Base-by-base conservation (phyloP, 257 asterid genomes). In the Linderniella brevidens region DNA sequence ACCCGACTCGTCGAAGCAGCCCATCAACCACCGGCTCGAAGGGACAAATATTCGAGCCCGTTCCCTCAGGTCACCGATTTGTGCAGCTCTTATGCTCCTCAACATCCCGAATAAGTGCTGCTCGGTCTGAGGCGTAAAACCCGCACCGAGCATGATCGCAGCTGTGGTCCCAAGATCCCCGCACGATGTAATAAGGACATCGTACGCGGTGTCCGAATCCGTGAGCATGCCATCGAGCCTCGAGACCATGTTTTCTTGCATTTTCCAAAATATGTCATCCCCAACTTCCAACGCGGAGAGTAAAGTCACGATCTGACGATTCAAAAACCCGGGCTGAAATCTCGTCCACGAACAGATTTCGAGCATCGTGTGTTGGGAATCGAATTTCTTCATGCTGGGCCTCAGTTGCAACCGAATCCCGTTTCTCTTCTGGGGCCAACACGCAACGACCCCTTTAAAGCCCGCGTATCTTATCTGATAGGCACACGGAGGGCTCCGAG, bases 301-400 rank as follows among this genome's bases (percentile, higher is more conserved):
- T 13, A 85, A 76, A 9, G 92, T 78, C 45, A 90, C 37, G 47
- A 90, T 85, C 66, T 90, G 96, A 17, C 96, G 65, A 62, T 90
- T 85, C 55, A 90, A 69, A 56, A 85, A 90, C 35, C 94, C 98
- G 5, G 96, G 86, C 70, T 80, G 96, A 56, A 75, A 79, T 36
- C 86, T 62, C 11, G 88, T 70, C 98, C 98, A 90, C 12, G 94
- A 78, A 68, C 96, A 90, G 46, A 90, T 90, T 66, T 90, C 98
- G 19, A 90, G 92, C 11, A 71, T 61, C 1, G 68, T 76, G 59
- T 90, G 98, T n/a, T 46, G 29, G 0, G 98, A 84, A 11, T 68
- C 86, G 9, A 90, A 90, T 54, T 81, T 85, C 60, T 39, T 67
- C 98, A 85, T 90, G 52, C 96, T 90, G 19, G 45, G 29, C 55